These are phyloP conservation scores for Tricholoma sp. DNA, from an alignment of 768 basidiomycete species.

Conservation along the genomic window DNA sequence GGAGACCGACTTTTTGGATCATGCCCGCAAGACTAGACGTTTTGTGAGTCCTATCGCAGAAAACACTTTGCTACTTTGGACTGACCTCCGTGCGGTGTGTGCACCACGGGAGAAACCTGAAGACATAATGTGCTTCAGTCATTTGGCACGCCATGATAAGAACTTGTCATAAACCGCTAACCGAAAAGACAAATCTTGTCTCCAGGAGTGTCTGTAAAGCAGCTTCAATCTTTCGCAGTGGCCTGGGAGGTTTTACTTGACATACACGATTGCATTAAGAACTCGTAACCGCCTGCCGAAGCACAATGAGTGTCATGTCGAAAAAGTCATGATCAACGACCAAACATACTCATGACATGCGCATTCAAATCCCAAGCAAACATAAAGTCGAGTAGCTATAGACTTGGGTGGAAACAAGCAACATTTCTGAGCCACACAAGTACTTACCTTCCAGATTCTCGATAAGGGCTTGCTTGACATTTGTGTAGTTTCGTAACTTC, in stretches of 20 bases:
- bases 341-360: slow-evolving; percentile 43
- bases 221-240: not conserved
- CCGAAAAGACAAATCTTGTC: slow-evolving; percentile 65
- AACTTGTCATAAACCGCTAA: slow-evolving; percentile 3
- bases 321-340: not conserved
- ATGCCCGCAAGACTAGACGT: not conserved
- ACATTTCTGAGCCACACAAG: not conserved
- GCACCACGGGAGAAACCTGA: slow-evolving; percentile 60
- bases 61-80: not conserved
- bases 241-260: not conserved
- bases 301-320: not conserved
- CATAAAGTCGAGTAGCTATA: slow-evolving; percentile 41
- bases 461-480: slow-evolving; percentile 30
- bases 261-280: slow-evolving; percentile 54
- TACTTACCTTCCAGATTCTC: slow-evolving; percentile 32
- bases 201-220: slow-evolving; percentile 34
- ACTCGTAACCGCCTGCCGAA: slow-evolving; percentile 45
- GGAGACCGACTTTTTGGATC: slow-evolving; percentile 4
- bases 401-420: not conserved
- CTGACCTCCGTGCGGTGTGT: slow-evolving; percentile 54
- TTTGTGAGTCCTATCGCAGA: not conserved
- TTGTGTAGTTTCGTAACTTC: slow-evolving; percentile 40
- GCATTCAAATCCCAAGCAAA: slow-evolving; percentile 43
- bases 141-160: not conserved
- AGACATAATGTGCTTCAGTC: not conserved